Evolutionary conservation across 2,329 filamentous ascomycete species (phyloP).

Genomic region (Pseudogymnoascus sp.): DNA sequence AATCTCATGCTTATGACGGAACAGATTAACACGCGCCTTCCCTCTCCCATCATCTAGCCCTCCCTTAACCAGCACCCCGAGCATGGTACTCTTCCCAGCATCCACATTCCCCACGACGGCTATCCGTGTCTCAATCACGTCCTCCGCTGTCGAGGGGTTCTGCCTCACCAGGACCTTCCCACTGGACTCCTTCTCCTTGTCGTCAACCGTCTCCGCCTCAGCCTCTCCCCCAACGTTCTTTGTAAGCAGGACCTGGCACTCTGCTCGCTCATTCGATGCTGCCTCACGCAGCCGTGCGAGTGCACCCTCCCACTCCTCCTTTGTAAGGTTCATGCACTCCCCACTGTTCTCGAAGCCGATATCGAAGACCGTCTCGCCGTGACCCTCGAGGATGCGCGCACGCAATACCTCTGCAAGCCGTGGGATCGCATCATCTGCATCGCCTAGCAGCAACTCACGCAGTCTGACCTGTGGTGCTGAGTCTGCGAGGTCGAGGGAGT

Average conservation of each 20-base stretch:
- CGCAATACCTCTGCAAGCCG: constrained; percentile 61
- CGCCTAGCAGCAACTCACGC: constrained; percentile 67
- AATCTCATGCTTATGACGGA: constrained; percentile 96
- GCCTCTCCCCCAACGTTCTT: constrained; percentile 76
- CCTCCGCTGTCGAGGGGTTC: constrained; percentile 65
- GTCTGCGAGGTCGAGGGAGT: constrained; percentile 69
- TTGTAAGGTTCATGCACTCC: constrained; percentile 71
- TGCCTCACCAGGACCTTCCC: constrained; percentile 85
- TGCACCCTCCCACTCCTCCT: constrained; percentile 69
- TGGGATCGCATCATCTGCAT: constrained; percentile 53
- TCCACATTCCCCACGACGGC: constrained; percentile 98
- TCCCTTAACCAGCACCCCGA: constrained; percentile 93
- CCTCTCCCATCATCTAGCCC: constrained; percentile 91
- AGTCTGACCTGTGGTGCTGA: constrained; percentile 59
- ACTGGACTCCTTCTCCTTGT: constrained; percentile 66
- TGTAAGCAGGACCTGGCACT: constrained; percentile 80
- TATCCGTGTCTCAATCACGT: constrained; percentile 92
- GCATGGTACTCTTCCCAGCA: constrained; percentile 91
- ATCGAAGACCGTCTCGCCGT: constrained; percentile 87
- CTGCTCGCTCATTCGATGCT: constrained; percentile 59
- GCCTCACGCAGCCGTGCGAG: constrained; percentile 59
- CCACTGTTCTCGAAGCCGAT: constrained; percentile 86
- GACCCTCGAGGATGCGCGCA: constrained; percentile 69
- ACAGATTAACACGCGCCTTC: constrained; percentile 88
- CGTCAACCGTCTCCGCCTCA: constrained; percentile 59